Conservation (phyloP, 2,329 filamentous ascomycete species). For the Colletotrichum aenigma region DNA sequence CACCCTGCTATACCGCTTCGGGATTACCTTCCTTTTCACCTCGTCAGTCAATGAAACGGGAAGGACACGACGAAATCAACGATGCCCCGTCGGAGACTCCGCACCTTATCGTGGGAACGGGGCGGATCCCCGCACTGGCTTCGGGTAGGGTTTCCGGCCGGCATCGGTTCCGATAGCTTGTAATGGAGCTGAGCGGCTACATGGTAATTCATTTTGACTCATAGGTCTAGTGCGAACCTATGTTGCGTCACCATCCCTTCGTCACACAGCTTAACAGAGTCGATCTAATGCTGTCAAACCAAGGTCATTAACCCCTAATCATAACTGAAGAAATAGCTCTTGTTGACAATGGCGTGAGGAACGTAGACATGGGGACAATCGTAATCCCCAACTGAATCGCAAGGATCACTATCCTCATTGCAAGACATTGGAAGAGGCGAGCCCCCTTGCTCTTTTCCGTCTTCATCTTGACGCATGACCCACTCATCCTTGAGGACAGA, state of each 20-base stretch:
- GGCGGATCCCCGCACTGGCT: neutral
- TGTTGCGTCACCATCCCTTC: neutral
- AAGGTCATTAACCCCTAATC: neutral
- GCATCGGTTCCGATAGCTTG: neutral
- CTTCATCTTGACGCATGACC: neutral
- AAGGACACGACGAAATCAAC: neutral
- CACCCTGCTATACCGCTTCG: neutral
- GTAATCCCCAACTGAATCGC: neutral
- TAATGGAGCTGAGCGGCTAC: neutral
- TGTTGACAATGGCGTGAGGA: neutral
- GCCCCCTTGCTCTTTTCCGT: neutral
- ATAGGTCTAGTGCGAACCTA: neutral
- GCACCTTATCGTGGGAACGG: neutral
- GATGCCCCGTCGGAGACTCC: neutral
- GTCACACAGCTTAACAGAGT: neutral
- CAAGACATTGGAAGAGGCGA: neutral
- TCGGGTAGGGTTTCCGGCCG: neutral
- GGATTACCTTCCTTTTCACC: neutral
- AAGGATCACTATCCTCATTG: neutral
- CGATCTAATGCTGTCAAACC: neutral
- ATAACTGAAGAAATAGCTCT: neutral
- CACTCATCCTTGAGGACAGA: neutral
- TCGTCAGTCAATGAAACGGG: neutral
- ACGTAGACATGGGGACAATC: neutral
- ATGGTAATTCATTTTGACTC: neutral